Base-by-base conservation (phyloP, 768 basidiomycete species). In the Rhodosporidiobolus sp. region DNA sequence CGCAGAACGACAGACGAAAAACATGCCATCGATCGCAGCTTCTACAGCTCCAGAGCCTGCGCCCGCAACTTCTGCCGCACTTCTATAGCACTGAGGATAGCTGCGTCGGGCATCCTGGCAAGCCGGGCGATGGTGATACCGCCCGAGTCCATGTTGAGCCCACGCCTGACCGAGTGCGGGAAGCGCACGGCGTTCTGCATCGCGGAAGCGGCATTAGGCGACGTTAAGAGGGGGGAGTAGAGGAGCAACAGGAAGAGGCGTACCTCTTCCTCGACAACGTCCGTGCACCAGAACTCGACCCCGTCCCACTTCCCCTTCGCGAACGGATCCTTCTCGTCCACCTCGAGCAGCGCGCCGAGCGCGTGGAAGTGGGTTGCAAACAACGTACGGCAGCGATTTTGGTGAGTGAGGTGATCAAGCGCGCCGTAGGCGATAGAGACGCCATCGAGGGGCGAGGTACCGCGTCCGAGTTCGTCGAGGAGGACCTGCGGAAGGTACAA, bases 401-500 rank as follows among this genome's bases (percentile, higher is more conserved):
- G 85, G 48, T 86, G 82, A 49, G 87, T 82, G 28, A 97, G 85
- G 80, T 97, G 89, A 77, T 94, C 89, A 46, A 94, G 84, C 5
- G 92, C 88, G 11, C 92, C 91, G 78, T 92, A 97, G 26, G 96
- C 94, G 62, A 98, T 91, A 0, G 95, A 92, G 22, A 97, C 81
- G 17, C 95, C 95, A 77, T 96, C 94, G 72, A 87, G 87, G 14
- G 94, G 88, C 0, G 94, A 94, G 10, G 95, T 98, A 46, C 95
- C 95, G 76, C 95, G 84, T 10, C 95, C 95, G n/a, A 99, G 94
- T 83, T 99, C 95, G 79, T 99, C 95, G 92, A 99, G 94, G 73
- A 99, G 94, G n/a, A 98, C 90, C 92, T 94, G 76, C 35, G 19
- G 14, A 30, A 53, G 24, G n/a, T n/a, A n/a, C n/a, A n/a, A n/a